phyloP scores from a whole-genome alignment of 192 early-diverging fungal genomes.

The Neocallimastix lanati region DNA sequence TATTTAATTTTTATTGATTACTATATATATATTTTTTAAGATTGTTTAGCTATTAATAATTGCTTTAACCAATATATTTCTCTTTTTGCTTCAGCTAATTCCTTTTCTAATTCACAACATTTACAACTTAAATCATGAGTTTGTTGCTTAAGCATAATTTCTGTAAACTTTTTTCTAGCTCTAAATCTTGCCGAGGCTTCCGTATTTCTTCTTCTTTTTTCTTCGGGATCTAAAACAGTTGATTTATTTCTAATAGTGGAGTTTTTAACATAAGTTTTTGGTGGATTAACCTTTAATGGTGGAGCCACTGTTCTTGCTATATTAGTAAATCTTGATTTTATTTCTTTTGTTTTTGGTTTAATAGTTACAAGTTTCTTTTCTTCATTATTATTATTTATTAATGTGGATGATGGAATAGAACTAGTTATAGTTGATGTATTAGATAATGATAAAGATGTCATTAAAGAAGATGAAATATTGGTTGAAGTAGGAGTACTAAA shows the following conservation, averaged over 20 bases:
- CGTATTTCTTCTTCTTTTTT: slow-evolving; percentile 46
- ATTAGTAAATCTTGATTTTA: not conserved
- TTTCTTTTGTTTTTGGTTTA: not conserved
- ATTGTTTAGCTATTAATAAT: not conserved
- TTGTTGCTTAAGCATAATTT: slow-evolving; percentile 58
- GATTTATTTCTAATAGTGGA: not conserved
- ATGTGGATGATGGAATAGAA: no score
- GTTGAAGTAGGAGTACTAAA: not conserved
- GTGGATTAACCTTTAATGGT: not conserved
- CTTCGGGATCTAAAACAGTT: not conserved
- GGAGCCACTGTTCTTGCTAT: not conserved
- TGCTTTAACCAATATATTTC: not conserved
- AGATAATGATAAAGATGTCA: not conserved
- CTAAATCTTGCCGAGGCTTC: slow-evolving; percentile 88
- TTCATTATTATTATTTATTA: not conserved
- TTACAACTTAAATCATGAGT: not conserved
- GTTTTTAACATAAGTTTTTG: not conserved
- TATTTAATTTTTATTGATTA: no score
- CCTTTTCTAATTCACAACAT: not conserved
- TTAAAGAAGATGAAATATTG: not conserved
- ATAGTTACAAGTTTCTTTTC: not conserved
- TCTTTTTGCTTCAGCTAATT: not conserved
- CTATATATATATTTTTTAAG: no score
- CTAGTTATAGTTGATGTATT: not conserved
- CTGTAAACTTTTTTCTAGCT: slow-evolving; percentile 81